These are phyloP conservation scores for Neotropicomus parvogracilis DNA, from an alignment of 1,284 basidiomycete species.

Conservation along the genomic window DNA sequence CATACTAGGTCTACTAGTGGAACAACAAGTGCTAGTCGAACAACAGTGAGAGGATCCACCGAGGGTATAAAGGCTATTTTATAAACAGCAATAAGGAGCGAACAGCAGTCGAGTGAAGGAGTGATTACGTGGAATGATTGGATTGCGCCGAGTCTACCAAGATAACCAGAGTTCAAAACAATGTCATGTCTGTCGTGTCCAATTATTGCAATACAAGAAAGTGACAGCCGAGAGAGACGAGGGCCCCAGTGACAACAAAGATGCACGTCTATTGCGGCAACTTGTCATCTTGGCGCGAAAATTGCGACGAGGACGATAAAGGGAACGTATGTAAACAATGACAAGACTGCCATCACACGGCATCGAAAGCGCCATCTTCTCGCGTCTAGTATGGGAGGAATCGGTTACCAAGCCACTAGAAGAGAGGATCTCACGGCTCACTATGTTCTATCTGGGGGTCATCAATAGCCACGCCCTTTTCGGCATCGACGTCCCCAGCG, in stretches of 20 bases:
- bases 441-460: constrained; percentile 75
- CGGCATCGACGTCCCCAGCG: constrained; percentile 54
- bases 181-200: constrained; percentile 18
- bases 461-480: constrained; percentile 69
- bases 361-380: constrained; percentile 68
- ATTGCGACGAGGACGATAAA: constrained; percentile 70
- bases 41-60: constrained; percentile 20
- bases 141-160: constrained; percentile 17
- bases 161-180: constrained; percentile 16
- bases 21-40: constrained; percentile 23
- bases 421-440: constrained; percentile 36
- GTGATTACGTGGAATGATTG: constrained; percentile 13
- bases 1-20: constrained; percentile 14
- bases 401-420: constrained; percentile 10
- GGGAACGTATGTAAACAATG: constrained; percentile 71
- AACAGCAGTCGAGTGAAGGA: constrained; percentile 21
- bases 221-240: constrained; percentile 6
- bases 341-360: constrained; percentile 63
- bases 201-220: constrained; percentile 27
- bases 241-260: not conserved
- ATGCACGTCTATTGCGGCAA: constrained; percentile 11
- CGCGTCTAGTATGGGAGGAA: constrained; percentile 47
- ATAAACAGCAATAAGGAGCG: constrained; percentile 28
- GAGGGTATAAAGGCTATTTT: constrained; percentile 30
- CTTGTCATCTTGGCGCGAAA: constrained; percentile 45